Evolutionary conservation across 106 monocot species (phyloP).

Genomic region (Dendrobium officinale): DNA sequence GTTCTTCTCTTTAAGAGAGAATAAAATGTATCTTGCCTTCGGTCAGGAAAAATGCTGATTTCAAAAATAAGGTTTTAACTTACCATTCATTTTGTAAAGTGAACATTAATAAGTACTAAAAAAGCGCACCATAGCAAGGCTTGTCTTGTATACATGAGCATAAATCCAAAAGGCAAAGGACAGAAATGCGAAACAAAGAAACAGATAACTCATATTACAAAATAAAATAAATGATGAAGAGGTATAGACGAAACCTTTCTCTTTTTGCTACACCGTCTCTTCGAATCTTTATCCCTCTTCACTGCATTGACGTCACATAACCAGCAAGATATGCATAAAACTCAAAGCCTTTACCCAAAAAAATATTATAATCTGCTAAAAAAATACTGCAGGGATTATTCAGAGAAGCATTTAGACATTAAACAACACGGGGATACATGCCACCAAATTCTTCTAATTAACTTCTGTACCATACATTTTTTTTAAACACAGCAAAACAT

Average conservation of each 20-base stretch:
- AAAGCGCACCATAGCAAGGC: neutral
- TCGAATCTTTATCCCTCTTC: slow-evolving; percentile 1
- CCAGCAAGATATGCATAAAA: neutral
- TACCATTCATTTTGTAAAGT: neutral
- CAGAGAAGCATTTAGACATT: too few relatives aligned
- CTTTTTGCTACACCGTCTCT: neutral
- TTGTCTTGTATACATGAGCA: neutral
- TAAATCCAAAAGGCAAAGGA: neutral
- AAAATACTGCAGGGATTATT: neutral
- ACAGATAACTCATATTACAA: neutral
- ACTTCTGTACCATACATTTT: too few relatives aligned
- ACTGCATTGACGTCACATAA: neutral
- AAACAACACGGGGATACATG: too few relatives aligned
- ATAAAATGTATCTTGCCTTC: neutral
- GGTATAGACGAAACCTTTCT: neutral
- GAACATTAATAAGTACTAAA: neutral
- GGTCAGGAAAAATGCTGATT: neutral
- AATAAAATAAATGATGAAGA: neutral
- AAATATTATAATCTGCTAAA: neutral
- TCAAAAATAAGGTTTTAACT: neutral
- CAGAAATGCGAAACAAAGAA: neutral
- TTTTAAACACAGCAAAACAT: too few relatives aligned
- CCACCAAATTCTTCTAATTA: too few relatives aligned
- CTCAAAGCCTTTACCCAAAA: neutral
- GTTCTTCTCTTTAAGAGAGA: neutral